phyloP scores from a whole-genome alignment of 129 eudicot species.

The Centella asiatica region DNA sequence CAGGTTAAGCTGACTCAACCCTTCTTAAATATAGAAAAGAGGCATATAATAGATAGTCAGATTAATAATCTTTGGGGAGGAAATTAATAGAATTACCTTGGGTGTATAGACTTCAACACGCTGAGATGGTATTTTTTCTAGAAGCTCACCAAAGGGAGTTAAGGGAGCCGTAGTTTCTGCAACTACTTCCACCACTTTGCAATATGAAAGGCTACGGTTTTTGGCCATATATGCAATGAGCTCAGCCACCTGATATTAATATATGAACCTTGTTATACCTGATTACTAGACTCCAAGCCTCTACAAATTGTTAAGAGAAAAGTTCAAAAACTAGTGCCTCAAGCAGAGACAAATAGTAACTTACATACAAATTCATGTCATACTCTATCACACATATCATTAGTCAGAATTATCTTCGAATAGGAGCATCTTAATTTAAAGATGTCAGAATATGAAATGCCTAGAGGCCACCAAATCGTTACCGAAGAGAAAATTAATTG shows the following conservation, averaged over 20 bases:
- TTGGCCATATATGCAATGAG: constrained; percentile 82
- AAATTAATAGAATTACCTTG: constrained; percentile 35
- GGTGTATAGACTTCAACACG: constrained; percentile 30
- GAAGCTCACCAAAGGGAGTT: constrained; percentile 76
- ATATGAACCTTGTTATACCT: constrained; percentile 7
- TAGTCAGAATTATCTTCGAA: too few relatives aligned
- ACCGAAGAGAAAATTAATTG: too few relatives aligned
- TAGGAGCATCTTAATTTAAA: too few relatives aligned
- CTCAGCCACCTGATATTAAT: constrained; percentile 74
- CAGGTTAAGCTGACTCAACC: not conserved
- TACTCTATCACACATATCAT: too few relatives aligned
- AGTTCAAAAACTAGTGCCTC: not conserved
- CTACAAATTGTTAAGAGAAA: not conserved
- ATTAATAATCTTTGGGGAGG: not conserved
- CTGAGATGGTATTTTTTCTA: constrained; percentile 66
- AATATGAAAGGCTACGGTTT: constrained; percentile 64
- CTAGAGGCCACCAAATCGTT: too few relatives aligned
- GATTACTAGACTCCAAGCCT: not conserved
- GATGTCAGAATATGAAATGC: too few relatives aligned
- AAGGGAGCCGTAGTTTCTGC: constrained; percentile 95
- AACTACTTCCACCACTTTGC: constrained; percentile 87
- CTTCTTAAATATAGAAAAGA: not conserved
- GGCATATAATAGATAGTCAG: not conserved
- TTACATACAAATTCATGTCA: too few relatives aligned
- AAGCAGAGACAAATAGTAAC: not conserved